These are phyloP conservation scores for Hypoxylon rickii DNA, from an alignment of 495 filamentous ascomycete genomes.

Conservation along the genomic window DNA sequence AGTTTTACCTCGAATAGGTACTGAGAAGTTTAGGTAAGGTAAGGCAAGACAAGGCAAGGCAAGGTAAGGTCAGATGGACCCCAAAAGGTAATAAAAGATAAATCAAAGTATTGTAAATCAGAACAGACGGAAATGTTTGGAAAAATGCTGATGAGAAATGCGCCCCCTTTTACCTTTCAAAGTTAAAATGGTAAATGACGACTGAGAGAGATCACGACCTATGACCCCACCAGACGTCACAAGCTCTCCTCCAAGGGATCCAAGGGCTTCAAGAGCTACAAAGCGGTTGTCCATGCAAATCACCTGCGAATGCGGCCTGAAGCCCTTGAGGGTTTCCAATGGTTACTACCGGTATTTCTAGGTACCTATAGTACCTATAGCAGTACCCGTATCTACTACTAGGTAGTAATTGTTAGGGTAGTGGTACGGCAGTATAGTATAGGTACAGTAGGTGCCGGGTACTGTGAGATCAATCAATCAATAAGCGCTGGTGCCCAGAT, in stretches of 20 bases:
- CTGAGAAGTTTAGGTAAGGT: slow-evolving; percentile 9
- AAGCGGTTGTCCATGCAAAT: no score
- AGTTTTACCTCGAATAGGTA: neutral
- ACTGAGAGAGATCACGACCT: slow-evolving; percentile 25
- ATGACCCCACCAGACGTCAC: slow-evolving; percentile 36
- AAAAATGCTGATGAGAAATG: neutral
- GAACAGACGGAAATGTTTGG: neutral
- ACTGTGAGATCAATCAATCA: no score
- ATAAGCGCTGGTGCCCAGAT: no score
- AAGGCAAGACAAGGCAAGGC: neutral
- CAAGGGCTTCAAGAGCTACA: neutral
- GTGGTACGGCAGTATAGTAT: no score
- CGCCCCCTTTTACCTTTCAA: slow-evolving; percentile 9
- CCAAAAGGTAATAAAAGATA: neutral
- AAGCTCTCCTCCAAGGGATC: slow-evolving; percentile 2
- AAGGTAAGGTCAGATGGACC: slow-evolving; percentile 5
- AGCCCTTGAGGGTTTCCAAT: no score
- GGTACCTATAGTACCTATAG: no score
- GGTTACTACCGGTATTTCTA: no score
- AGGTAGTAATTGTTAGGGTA: no score
- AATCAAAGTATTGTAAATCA: neutral
- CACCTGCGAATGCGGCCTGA: slow-evolving; percentile 15
- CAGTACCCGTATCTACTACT: no score
- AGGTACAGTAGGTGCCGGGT: no score
- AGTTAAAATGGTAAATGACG: slow-evolving; percentile 29